Evolutionary conservation across 2,329 filamentous ascomycete genomes (phyloP), one percentile per base, ranked within the genome.

Genomic region (Fusarium virguliforme): DNA sequence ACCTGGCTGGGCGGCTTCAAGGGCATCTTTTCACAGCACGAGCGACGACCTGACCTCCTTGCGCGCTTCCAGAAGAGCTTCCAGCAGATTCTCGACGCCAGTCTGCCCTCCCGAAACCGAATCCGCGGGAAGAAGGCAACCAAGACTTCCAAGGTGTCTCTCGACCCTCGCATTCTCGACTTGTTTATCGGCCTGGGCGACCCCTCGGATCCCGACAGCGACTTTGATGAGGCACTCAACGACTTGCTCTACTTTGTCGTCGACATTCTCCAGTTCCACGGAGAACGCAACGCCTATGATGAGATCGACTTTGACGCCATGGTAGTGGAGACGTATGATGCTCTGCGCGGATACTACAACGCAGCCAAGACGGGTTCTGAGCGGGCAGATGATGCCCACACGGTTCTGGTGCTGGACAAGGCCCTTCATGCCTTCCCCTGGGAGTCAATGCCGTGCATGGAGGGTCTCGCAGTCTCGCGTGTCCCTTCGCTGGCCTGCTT

Each of bases 211-310:
- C 88, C 90, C 2, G 89, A 90, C 8, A 82, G 84, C 64, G 94
- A 97, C 68, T 87, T 97, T 24, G 95, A 98, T 70, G 95, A 98
- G 76, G 90, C 92, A 0, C 83, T 99, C n/a, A 94, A 92, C 73
- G 96, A 99, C 78, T 84, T 99, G 30, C 87, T 99, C 4, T 98
- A 98, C 82, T 98, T 98, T 78, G 93, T 98, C 1, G 91, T 99
- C 6, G 96, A 99, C 76, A 95, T 98, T 57, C 85, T 99, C 3
- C 96, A 98, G 79, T 98, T 99, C 80, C 94, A 97, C 74, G 96
- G 96, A 15, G 97, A 99, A 82, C 89, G 91, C 53, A 99, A 98
- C 78, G 96, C 97, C 0, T 98, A 98, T 81, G 96, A 99, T 75
- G 96, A 99, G 82, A 93, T 99, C 69, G 95, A 98, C 80, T 97